Percentiles rank a stretch among this genome's conserved stretches.
phyloP scores from a whole-genome alignment of 1,284 basidiomycete genomes.

The Rhizoctonia solani region DNA sequence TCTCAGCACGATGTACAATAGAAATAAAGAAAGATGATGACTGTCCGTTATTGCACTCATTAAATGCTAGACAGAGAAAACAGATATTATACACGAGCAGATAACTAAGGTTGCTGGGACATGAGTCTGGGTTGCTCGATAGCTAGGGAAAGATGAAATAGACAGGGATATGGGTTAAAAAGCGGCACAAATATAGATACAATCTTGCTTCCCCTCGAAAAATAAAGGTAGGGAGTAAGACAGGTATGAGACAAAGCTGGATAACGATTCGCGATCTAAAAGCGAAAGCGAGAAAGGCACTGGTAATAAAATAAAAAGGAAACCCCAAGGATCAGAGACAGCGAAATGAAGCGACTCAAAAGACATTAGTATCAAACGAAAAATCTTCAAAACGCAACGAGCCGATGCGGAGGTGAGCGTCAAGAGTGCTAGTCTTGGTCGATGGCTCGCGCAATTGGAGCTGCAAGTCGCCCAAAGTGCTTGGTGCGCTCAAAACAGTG shows the following conservation, averaged over 20 bases:
- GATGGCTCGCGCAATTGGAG: slow-evolving; percentile 21
- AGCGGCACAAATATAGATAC: slow-evolving; percentile 22
- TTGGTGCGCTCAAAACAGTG: neutral
- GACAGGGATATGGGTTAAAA: neutral
- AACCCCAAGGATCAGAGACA: neutral
- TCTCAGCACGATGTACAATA: neutral
- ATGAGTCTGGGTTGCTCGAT: slow-evolving; percentile 1
- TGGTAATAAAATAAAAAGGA: neutral
- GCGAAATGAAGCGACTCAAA: neutral
- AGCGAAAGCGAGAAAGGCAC: neutral
- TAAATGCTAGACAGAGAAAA: slow-evolving; percentile 26
- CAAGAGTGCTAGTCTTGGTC: slow-evolving; percentile 21
- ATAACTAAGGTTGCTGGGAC: slow-evolving; percentile 1
- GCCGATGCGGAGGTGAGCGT: slow-evolving; percentile 14
- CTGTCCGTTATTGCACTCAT: slow-evolving; percentile 29
- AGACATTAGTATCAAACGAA: slow-evolving; percentile 18
- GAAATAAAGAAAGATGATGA: slow-evolving; percentile 14
- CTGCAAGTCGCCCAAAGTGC: neutral
- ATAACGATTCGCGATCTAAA: neutral
- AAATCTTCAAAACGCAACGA: slow-evolving; percentile 27
- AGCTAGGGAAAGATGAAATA: neutral
- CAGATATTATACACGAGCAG: slow-evolving; percentile 31
- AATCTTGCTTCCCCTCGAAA: slow-evolving; percentile 10
- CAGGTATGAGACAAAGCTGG: neutral
- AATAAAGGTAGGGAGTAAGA: neutral